Percentiles rank a stretch among this genome's conserved stretches.
Evolutionary conservation across 805 yeast genomes (phyloP).

Genomic region (Pichia pseudocactophila): DNA sequence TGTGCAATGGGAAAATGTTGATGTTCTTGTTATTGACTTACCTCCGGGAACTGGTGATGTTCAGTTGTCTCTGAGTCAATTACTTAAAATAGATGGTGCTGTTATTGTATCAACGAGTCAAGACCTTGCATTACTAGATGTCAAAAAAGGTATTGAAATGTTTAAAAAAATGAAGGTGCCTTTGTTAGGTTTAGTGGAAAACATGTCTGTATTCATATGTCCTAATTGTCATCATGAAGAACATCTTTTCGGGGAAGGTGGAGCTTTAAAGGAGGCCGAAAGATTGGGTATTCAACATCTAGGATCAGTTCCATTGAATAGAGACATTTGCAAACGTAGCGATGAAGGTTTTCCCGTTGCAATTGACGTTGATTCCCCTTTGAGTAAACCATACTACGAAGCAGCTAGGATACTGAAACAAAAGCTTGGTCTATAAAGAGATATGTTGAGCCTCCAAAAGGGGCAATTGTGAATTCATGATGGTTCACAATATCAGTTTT

Average conservation of each 20-base stretch:
- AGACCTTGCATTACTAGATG: conserved; percentile 75
- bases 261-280: conserved; percentile 42
- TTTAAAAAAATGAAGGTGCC: conserved; percentile 65
- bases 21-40: conserved; percentile 68
- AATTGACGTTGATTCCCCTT: conserved; percentile 29
- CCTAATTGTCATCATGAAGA: conserved; percentile 68
- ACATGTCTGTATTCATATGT: conserved; percentile 71
- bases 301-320: conserved; percentile 61
- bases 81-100: conserved; percentile 68
- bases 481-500: no score
- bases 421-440: conserved; percentile 2
- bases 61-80: conserved; percentile 76
- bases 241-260: conserved; percentile 66
- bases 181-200: conserved; percentile 66
- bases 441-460: neutral
- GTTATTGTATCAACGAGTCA: conserved; percentile 81
- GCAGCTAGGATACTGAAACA: conserved; percentile 33
- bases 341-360: conserved; percentile 63
- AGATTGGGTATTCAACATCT: conserved; percentile 40
- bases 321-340: conserved; percentile 47
- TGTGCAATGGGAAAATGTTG: conserved; percentile 64
- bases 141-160: conserved; percentile 72
- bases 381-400: conserved; percentile 36
- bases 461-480: no score
- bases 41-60: conserved; percentile 93